Evolutionary conservation across 306 rosid species (phyloP).

Genomic region (Ormosia emarginata): DNA sequence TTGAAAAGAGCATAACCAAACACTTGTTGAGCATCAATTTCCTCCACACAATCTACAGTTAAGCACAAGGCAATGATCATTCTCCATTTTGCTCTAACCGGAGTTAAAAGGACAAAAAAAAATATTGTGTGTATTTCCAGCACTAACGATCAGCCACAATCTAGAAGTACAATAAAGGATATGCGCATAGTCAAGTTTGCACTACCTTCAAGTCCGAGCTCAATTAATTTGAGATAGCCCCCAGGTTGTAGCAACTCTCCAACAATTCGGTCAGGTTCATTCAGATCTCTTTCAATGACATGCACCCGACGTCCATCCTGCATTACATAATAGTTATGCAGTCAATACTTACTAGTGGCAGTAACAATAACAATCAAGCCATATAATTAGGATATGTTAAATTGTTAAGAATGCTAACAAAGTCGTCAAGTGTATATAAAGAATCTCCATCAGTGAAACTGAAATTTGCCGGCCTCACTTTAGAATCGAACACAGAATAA

Average conservation of each 20-base stretch:
- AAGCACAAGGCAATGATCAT: conserved; percentile 7
- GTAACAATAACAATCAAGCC: neutral
- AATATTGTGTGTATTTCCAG: neutral
- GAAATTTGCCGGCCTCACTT: no score
- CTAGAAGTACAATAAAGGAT: neutral
- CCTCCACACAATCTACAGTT: conserved; percentile 73
- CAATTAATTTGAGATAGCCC: conserved; percentile 90
- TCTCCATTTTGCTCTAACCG: neutral
- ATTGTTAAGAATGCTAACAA: neutral
- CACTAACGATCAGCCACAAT: neutral
- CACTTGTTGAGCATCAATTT: conserved; percentile 84
- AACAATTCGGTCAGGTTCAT: conserved; percentile 94
- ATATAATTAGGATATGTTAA: neutral
- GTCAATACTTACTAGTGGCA: neutral
- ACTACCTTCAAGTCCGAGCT: conserved; percentile 91
- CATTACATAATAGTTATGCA: conserved; percentile 7
- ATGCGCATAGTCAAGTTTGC: neutral
- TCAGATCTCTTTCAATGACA: conserved; percentile 85
- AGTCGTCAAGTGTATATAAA: neutral
- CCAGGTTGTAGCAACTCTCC: conserved; percentile 98
- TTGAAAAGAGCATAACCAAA: conserved; percentile 96
- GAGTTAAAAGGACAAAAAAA: neutral
- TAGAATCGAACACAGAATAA: no score
- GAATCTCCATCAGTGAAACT: neutral
- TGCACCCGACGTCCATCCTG: conserved; percentile 92